Evolutionary conservation across 164 flowering plant genomes (phyloP).

Genomic region (Stephania yunnanensis): DNA sequence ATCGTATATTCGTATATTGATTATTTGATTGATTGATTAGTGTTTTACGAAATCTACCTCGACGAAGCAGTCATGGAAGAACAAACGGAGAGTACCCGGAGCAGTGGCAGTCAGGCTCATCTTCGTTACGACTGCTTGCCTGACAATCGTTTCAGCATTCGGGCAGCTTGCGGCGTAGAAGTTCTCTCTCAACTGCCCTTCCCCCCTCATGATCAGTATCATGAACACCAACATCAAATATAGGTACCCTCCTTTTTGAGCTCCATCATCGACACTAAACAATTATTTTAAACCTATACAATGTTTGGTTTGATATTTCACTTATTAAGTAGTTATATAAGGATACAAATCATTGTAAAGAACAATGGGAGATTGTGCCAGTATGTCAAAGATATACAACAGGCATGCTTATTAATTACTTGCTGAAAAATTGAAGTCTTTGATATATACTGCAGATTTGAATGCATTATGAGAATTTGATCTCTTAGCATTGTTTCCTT

Average conservation of each 20-base stretch:
- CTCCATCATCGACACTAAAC: constrained; percentile 20
- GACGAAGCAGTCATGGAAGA: constrained; percentile 85
- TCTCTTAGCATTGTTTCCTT: too few relatives aligned
- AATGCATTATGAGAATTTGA: too few relatives aligned
- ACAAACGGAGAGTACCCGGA: constrained; percentile 74
- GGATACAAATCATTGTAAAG: too few relatives aligned
- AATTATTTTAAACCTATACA: too few relatives aligned
- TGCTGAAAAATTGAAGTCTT: too few relatives aligned
- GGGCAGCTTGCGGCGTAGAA: constrained; percentile 57
- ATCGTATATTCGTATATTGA: background rate
- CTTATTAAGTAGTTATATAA: too few relatives aligned
- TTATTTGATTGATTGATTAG: background rate
- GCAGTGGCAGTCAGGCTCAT: constrained; percentile 45
- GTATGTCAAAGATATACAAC: too few relatives aligned
- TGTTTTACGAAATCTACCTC: constrained; percentile 34
- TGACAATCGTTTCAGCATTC: constrained; percentile 49
- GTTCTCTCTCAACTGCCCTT: constrained; percentile 40
- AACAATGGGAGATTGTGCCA: too few relatives aligned
- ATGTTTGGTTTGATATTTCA: too few relatives aligned
- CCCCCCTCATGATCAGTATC: constrained; percentile 22
- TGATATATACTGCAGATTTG: too few relatives aligned
- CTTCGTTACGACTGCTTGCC: constrained; percentile 44
- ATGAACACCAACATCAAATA: constrained; percentile 20
- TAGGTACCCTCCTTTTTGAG: constrained; percentile 7
- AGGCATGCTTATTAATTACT: too few relatives aligned